Conservation (phyloP, 805 yeast species). For the Candida taoyuanica region DNA sequence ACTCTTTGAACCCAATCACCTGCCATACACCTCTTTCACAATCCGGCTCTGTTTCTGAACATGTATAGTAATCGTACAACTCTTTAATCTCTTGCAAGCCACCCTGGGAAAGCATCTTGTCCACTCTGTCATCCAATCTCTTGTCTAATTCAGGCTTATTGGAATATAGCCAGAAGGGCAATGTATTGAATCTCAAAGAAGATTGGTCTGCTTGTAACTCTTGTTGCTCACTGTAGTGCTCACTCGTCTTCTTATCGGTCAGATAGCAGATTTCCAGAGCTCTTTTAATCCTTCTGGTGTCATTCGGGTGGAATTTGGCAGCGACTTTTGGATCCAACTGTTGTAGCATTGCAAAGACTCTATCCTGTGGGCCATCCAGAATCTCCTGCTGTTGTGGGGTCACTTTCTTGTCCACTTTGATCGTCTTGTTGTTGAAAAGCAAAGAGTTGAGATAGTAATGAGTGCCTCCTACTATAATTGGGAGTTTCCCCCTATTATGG, state of each 20-base stretch:
- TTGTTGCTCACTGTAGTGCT: constrained; percentile 60
- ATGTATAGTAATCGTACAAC: constrained; percentile 44
- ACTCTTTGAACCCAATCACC: constrained; percentile 90
- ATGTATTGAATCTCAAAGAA: constrained; percentile 51
- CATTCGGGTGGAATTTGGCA: constrained; percentile 87
- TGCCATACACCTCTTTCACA: constrained; percentile 84
- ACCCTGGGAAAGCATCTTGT: constrained; percentile 70
- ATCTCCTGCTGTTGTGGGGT: constrained; percentile 35
- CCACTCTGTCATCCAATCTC: constrained; percentile 77
- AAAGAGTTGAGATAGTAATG: constrained; percentile 86
- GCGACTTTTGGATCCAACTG: constrained; percentile 68
- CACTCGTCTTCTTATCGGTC: constrained; percentile 67
- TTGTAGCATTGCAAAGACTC: constrained; percentile 43
- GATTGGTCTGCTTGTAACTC: constrained; percentile 38
- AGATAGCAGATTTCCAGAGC: constrained; percentile 74
- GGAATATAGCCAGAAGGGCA: constrained; percentile 81
- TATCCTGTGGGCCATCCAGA: constrained; percentile 52
- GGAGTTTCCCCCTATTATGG: constrained; percentile 62
- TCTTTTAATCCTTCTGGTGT: constrained; percentile 68
- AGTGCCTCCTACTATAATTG: constrained; percentile 93
- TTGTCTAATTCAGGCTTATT: constrained; percentile 50
- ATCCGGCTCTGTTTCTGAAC: constrained; percentile 37
- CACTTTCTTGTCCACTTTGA: too few relatives aligned
- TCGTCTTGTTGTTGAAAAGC: constrained; percentile 64
- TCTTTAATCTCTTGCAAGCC: constrained; percentile 65